Conservation (phyloP, 345 rosid genomes). For the Citrus mangshanensis region DNA sequence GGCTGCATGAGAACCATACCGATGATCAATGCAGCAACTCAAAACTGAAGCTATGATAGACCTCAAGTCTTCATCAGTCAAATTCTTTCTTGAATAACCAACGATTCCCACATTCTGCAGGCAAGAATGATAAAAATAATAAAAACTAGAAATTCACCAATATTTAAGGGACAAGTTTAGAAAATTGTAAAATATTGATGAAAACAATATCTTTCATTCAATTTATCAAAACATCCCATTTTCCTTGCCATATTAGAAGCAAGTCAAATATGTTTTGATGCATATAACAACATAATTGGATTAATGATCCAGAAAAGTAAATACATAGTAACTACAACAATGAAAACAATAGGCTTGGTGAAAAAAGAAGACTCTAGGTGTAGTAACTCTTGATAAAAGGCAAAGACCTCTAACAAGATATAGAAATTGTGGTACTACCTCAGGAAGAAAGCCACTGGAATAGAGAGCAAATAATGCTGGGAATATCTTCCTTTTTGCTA, state of each 20-base stretch:
- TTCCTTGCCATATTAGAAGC: no score
- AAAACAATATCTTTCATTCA: no score
- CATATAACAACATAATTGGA: background rate
- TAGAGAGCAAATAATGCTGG: slow-evolving; percentile 79
- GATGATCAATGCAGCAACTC: slow-evolving; percentile 77
- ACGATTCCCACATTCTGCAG: slow-evolving; percentile 60
- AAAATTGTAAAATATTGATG: background rate
- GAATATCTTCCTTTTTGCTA: slow-evolving; percentile 61
- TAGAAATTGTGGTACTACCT: slow-evolving; percentile 38
- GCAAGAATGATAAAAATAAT: slow-evolving; percentile 2
- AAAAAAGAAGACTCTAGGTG: background rate
- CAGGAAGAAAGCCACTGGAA: slow-evolving; percentile 75
- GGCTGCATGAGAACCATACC: slow-evolving; percentile 28
- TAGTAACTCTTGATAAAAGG: background rate
- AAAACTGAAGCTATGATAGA: slow-evolving; percentile 60
- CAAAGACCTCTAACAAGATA: background rate
- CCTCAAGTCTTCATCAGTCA: slow-evolving; percentile 69
- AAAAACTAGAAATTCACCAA: background rate
- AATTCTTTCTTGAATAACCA: slow-evolving; percentile 73
- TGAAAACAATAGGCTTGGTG: background rate
- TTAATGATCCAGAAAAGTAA: background rate
- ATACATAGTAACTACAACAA: background rate
- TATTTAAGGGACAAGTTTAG: background rate
- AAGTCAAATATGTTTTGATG: no score
- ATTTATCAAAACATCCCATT: no score